Evolutionary conservation across 192 early-diverging fungal genomes (phyloP).

Genomic region (Gamsiella multidivaricata): DNA sequence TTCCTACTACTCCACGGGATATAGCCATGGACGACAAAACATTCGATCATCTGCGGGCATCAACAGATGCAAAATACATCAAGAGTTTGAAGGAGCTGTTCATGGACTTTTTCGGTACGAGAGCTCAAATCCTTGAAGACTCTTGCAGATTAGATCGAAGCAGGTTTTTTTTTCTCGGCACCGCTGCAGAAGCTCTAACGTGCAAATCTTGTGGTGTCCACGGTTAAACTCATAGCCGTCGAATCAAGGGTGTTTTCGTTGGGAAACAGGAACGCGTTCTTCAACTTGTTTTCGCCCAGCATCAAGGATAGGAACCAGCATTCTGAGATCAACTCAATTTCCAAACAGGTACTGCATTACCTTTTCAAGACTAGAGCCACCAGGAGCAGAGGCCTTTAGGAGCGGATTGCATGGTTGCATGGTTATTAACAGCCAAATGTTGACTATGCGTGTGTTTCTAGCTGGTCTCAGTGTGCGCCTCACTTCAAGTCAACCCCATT

Average conservation of each 20-base stretch:
- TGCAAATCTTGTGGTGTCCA: background rate
- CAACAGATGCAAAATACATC: slow-evolving; percentile 69
- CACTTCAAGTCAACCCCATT: slow-evolving; percentile 91
- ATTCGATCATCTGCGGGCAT: slow-evolving; percentile 68
- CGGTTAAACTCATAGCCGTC: slow-evolving; percentile 32
- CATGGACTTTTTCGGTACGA: slow-evolving; percentile 84
- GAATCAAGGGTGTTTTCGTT: slow-evolving; percentile 42
- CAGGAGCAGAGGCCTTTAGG: too few relatives aligned
- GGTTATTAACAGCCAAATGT: too few relatives aligned
- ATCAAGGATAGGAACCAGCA: slow-evolving; percentile 31
- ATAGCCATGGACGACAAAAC: slow-evolving; percentile 66
- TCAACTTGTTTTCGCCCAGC: slow-evolving; percentile 43
- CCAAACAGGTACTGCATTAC: slow-evolving; percentile 49
- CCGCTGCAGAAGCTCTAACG: background rate
- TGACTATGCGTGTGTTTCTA: too few relatives aligned
- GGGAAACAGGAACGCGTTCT: slow-evolving; percentile 36
- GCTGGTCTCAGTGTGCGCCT: slow-evolving; percentile 88
- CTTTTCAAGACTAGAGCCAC: too few relatives aligned
- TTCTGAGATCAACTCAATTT: slow-evolving; percentile 32
- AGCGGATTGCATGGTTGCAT: too few relatives aligned
- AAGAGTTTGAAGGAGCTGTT: slow-evolving; percentile 82
- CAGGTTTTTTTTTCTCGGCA: background rate
- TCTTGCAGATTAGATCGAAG: background rate
- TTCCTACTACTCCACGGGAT: too few relatives aligned
- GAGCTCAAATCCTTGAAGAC: too few relatives aligned